A percentile compares a stretch with the other conserved stretches of the same genome.
Evolutionary conservation across 2,329 filamentous ascomycete species (phyloP).

Genomic region (Aureobasidium mangrovei): DNA sequence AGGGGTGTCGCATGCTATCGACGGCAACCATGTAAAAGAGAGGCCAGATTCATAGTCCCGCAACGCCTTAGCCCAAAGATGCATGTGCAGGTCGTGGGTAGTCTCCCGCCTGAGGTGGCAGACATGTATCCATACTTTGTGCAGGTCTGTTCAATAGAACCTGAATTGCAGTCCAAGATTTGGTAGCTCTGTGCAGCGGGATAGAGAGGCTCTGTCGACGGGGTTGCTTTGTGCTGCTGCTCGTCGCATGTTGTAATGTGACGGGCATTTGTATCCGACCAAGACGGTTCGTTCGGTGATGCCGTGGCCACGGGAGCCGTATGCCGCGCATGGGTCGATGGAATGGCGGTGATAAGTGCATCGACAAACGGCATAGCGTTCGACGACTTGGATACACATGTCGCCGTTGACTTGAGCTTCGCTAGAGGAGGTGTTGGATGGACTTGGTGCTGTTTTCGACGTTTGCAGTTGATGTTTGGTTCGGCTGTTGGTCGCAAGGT

Average conservation of each 20-base stretch:
- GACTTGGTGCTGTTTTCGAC: not conserved
- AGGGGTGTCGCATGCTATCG: no score
- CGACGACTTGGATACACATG: constrained; percentile 84
- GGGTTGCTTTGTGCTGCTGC: not conserved
- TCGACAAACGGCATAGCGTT: constrained; percentile 76
- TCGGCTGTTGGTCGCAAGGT: not conserved
- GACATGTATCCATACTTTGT: no score
- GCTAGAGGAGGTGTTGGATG: not conserved
- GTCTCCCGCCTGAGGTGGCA: no score
- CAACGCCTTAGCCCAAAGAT: no score
- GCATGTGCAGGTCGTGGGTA: no score
- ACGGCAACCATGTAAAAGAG: no score
- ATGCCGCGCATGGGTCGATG: constrained; percentile 70
- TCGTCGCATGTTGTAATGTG: not conserved
- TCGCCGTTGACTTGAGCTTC: constrained; percentile 21
- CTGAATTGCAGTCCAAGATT: no score
- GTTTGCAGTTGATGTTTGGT: not conserved
- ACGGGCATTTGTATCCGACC: constrained; percentile 69
- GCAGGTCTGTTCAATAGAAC: no score
- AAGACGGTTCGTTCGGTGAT: constrained; percentile 68
- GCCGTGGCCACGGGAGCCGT: constrained; percentile 62
- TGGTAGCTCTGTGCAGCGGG: no score
- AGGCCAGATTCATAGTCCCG: no score
- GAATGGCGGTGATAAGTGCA: constrained; percentile 85
- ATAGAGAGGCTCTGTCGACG: no score